phyloP scores from a whole-genome alignment of 768 basidiomycete genomes.

The Tephrocybe sp. region DNA sequence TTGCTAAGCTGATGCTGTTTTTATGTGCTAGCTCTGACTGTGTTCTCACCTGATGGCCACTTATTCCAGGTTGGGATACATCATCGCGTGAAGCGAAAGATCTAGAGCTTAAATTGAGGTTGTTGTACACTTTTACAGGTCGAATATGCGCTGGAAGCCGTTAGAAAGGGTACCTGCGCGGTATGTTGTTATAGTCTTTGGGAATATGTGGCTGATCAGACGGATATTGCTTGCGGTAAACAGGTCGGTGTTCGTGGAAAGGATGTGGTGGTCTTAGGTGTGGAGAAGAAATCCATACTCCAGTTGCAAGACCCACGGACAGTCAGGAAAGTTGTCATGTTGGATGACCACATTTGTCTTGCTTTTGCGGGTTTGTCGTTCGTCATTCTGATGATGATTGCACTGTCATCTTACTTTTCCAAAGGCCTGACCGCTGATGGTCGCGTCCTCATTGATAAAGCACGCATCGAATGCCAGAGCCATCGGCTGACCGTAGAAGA shows the following conservation, averaged over 20 bases:
- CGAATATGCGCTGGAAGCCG: conserved; percentile 98
- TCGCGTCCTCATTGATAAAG: conserved; percentile 96
- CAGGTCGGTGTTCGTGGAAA: conserved; percentile 96
- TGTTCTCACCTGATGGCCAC: conserved; percentile 98
- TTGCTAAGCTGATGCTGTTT: background rate
- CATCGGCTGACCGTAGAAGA: conserved; percentile 98
- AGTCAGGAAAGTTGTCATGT: conserved; percentile 96
- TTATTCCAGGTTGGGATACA: conserved; percentile 80
- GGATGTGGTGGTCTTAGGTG: conserved; percentile 93
- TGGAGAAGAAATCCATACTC: conserved; percentile 97
- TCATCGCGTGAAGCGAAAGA: conserved; percentile 11
- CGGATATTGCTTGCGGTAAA: background rate
- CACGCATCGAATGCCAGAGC: conserved; percentile 95
- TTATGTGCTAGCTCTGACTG: conserved; percentile 74
- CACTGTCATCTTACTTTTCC: conserved; percentile 8
- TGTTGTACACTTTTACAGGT: conserved; percentile 59
- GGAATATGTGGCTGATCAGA: conserved; percentile 8
- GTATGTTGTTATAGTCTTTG: conserved; percentile 43
- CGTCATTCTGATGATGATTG: background rate
- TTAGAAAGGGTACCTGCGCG: conserved; percentile 95
- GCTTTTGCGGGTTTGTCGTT: conserved; percentile 86
- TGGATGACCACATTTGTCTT: conserved; percentile 96
- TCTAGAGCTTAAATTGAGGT: conserved; percentile 14
- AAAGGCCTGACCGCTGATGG: conserved; percentile 96
- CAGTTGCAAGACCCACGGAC: conserved; percentile 98